Base-by-base conservation (phyloP, 2,329 filamentous ascomycete species). In the Septoria linicola region DNA sequence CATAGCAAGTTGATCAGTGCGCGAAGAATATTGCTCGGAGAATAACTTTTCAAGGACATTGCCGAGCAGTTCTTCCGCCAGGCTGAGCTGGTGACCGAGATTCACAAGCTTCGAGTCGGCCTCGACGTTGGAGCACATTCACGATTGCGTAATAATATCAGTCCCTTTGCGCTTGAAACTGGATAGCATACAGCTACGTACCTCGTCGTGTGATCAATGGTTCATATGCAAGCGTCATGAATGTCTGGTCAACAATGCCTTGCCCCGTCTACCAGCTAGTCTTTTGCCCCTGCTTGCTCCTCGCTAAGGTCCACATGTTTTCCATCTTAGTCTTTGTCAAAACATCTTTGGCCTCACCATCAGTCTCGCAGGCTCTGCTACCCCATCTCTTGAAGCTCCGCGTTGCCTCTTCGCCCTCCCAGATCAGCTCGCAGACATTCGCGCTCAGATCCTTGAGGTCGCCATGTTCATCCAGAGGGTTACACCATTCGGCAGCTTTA, bases 271-370 rank as follows among this genome's bases (percentile, higher is more conserved):
- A 37, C 37, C 30, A 49, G 11, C 7, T 17, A n/a, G 39, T 17
- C 40, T 43, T 41, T 20, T 42, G 39, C n/a, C 23, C 34, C 46
- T 54, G 45, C 47, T 59, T 60, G 42, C 63, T 88, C 76, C 95
- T 95, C 0, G 91, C 92, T 61, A 93, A 73, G 8, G 86, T 86
- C 93, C 93, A 99, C 66, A 99, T 92, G 63, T 87, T 95, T 63
- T 97, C 92, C 80, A 97, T 88, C 76, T 95, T 96, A 4, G 84
- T 82, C 60, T 89, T 81, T 10, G 83, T 74, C 56, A 99, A 72
- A 17, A 85, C 79, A 61, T 96, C 89, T 67, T 88, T 86, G 4
- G 92, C 93, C 66, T 95, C 88, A 8, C 84, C 81, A 68, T 99
- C 93, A 2, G 88, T 92, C 72, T 97, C 93, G 70, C 90, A 96